phyloP scores from a whole-genome alignment of 495 filamentous ascomycete genomes.

The Aspergillus biplanus region DNA sequence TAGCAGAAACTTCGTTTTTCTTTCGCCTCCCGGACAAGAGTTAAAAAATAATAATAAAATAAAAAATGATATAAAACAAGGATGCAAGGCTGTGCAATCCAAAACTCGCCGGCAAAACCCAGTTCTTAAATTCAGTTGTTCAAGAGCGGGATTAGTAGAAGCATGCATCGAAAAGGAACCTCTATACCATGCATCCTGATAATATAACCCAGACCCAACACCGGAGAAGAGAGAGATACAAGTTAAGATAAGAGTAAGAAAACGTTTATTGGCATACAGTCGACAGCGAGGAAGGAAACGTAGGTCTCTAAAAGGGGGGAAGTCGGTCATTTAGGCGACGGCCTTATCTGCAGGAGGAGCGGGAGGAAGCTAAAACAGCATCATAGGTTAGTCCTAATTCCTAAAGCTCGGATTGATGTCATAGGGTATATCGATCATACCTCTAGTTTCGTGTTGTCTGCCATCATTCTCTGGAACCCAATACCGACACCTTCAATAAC shows the following conservation, averaged over 20 bases:
- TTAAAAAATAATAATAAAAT: constrained; percentile 14
- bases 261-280: constrained; percentile 30
- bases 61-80: constrained; percentile 15
- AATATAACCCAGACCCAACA: constrained; percentile 46
- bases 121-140: constrained; percentile 36
- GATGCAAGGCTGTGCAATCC: constrained; percentile 34
- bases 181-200: constrained; percentile 51
- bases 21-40: constrained; percentile 21
- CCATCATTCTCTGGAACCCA: constrained; percentile 95
- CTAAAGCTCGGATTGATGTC: not conserved
- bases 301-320: constrained; percentile 20
- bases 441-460: constrained; percentile 86
- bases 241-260: constrained; percentile 38
- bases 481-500: constrained; percentile 99
- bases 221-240: constrained; percentile 52
- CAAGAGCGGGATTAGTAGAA: constrained; percentile 32
- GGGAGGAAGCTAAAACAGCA: constrained; percentile 42
- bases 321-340: constrained; percentile 38
- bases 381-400: constrained; percentile 8
- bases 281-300: constrained; percentile 23
- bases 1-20: constrained; percentile 22
- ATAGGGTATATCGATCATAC: constrained; percentile 36
- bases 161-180: constrained; percentile 32
- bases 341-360: constrained; percentile 48
- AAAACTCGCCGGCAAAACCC: constrained; percentile 37